Evolutionary conservation across 225 moss, liverwort and hornwort species (phyloP).

Genomic region (Lunularia cruciata): DNA sequence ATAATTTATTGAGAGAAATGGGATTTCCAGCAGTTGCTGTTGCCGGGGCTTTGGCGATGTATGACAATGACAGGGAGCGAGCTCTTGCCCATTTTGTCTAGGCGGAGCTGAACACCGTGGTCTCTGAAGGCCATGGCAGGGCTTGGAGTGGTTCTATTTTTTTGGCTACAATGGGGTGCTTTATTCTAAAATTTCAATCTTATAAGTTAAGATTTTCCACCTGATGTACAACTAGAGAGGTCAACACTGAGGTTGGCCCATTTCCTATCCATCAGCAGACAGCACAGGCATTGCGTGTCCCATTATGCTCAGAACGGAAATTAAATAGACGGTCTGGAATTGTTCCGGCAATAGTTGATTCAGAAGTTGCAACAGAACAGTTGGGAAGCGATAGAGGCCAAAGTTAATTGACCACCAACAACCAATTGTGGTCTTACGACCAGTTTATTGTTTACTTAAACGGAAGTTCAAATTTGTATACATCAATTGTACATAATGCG

Average conservation of each 20-base stretch:
- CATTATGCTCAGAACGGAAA: too few species aligned
- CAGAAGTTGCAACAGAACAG: not conserved
- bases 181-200: not conserved
- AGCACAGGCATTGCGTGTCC: not conserved
- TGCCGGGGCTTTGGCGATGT: conserved; percentile 72
- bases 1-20: conserved; percentile 82
- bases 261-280: not conserved
- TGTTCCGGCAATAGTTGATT: not conserved
- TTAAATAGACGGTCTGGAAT: not conserved
- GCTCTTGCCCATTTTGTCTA: conserved; percentile 82
- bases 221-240: not conserved
- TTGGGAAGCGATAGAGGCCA: conserved; percentile 5
- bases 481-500: conserved; percentile 14
- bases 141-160: not conserved
- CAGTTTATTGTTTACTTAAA: not conserved
- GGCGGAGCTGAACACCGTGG: not conserved
- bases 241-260: not conserved
- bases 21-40: conserved; percentile 74
- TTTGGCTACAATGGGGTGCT: not conserved
- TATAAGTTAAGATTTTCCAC: not conserved
- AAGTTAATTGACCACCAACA: conserved; percentile 1
- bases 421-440: not conserved
- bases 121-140: not conserved
- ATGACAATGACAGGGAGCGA: conserved; percentile 76
- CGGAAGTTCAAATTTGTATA: not conserved